Conservation (phyloP, 495 filamentous ascomycete species). For the Penicillium herquei region DNA sequence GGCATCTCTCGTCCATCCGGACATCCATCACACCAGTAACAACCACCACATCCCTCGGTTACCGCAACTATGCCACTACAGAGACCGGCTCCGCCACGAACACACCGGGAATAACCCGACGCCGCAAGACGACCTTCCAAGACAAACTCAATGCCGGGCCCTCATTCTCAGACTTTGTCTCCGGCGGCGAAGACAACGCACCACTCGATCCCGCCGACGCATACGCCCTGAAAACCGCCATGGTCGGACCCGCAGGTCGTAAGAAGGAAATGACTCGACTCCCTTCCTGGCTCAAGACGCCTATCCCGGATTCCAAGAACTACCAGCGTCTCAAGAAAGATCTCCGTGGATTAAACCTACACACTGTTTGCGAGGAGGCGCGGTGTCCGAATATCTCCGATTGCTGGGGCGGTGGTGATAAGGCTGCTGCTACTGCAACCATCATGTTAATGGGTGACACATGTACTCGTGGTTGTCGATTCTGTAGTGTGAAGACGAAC, state of each 20-base stretch:
- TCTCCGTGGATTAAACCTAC: constrained; percentile 81
- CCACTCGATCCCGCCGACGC: constrained; percentile 59
- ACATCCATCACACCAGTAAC: constrained; percentile 16
- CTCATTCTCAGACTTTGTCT: constrained; percentile 81
- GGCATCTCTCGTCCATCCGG: constrained; percentile 34
- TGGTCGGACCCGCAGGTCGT: constrained; percentile 73
- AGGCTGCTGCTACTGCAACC: constrained; percentile 88
- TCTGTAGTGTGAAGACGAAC: constrained; percentile 92
- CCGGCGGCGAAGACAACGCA: constrained; percentile 45
- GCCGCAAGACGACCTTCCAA: constrained; percentile 66
- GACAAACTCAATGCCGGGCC: constrained; percentile 80
- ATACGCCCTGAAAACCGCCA: constrained; percentile 66
- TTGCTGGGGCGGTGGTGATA: constrained; percentile 92
- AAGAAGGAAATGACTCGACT: constrained; percentile 88
- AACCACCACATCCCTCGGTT: constrained; percentile 14
- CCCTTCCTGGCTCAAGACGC: constrained; percentile 93
- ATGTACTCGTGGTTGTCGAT: constrained; percentile 93
- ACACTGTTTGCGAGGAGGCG: constrained; percentile 97
- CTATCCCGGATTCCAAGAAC: constrained; percentile 80
- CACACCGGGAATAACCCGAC: constrained; percentile 29
- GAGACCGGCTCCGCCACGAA: constrained; percentile 38
- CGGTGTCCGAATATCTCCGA: constrained; percentile 96
- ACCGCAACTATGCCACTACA: constrained; percentile 43
- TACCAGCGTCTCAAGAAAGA: constrained; percentile 94
- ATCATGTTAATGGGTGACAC: constrained; percentile 99